Base-by-base conservation (phyloP, 2,329 filamentous ascomycete species). In the Amphichorda felina region DNA sequence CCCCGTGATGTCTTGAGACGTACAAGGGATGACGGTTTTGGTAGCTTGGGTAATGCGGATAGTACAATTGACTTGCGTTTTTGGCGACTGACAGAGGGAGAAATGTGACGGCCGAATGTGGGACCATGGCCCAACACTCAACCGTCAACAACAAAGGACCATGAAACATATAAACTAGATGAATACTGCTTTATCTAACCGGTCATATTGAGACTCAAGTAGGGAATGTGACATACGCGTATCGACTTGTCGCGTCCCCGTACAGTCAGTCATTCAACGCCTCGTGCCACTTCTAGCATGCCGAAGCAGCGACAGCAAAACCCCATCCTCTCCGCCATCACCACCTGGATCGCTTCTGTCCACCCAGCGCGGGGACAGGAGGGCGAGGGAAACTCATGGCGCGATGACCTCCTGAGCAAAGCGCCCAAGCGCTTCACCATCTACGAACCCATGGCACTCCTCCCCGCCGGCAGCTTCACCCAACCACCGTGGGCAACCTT, bases 361-460 rank as follows among this genome's bases (percentile, higher is more conserved):
- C 10, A 24, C 31, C 17, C 14, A 19, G 14, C 14, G 14, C 14
- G 13, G 16, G 13, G 16, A 17, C 35, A 34, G 11, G 19, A 34
- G 13, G 34, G 18, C 14, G 8, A 16, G 15, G 26, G 8, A 7
- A 30, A 35, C 35, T 39, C 41, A 29, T 47, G 40, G 32, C 43
- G 39, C 30, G 38, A 51, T 13, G 40, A 36, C 1, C 56, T 72
- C 8, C 30, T 66, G 15, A 47, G 43, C 9, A 50, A 56, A 29
- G 61, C 66, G 3, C 74, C 75, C 0, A 75, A 70, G 44, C 57
- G 74, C 41, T 80, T 72, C 63, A 68, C 68, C 1, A 57, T 70
- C 10, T 79, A 80, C 45, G 68, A 70, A 38, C 73, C 75, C 8
- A 71, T 80, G 66, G 64, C 68, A 4, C 59, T 79, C 13, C 60